A percentile compares a stretch with the other conserved stretches of the same genome.
These are phyloP conservation scores for Auriscalpium orientale DNA, from an alignment of 768 basidiomycete genomes.

Conservation along the genomic window DNA sequence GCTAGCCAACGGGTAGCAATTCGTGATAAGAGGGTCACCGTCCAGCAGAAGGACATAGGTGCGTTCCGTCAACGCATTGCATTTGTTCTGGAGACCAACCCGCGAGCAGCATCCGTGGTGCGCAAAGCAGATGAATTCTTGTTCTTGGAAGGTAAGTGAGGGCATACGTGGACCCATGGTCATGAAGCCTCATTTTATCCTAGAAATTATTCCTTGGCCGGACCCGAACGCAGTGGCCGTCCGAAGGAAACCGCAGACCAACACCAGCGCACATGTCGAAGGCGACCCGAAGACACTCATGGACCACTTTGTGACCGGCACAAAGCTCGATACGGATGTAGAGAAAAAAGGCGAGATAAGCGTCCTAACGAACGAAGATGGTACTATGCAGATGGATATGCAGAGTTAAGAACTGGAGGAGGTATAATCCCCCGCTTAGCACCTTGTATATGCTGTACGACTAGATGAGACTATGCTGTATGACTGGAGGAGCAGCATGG, in stretches of 20 bases:
- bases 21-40: slow-evolving; percentile 62
- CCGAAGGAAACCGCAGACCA: slow-evolving; percentile 36
- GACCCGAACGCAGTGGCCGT: slow-evolving; percentile 31
- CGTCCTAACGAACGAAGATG: slow-evolving; percentile 51
- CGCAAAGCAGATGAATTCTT: slow-evolving; percentile 67
- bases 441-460: too few relatives aligned
- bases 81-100: background rate
- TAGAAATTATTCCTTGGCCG: slow-evolving; percentile 56
- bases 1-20: slow-evolving; percentile 66
- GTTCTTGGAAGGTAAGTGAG: slow-evolving; percentile 61
- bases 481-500: too few relatives aligned
- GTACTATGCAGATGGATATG: slow-evolving; percentile 38
- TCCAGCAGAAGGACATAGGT: slow-evolving; percentile 81
- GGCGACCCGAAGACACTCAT: slow-evolving; percentile 27
- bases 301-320: slow-evolving; percentile 41
- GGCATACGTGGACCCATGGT: background rate
- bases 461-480: too few relatives aligned
- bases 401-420: too few relatives aligned
- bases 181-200: background rate
- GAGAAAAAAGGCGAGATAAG: slow-evolving; percentile 14
- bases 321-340: slow-evolving; percentile 12
- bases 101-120: slow-evolving; percentile 45
- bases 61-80: slow-evolving; percentile 17
- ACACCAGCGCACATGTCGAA: slow-evolving; percentile 13
- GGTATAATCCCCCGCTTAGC: too few relatives aligned